A percentile compares a stretch with the other conserved stretches of the same genome.
Evolutionary conservation across 805 yeast genomes (phyloP).

Genomic region (Metschnikowia bowlesiae): DNA sequence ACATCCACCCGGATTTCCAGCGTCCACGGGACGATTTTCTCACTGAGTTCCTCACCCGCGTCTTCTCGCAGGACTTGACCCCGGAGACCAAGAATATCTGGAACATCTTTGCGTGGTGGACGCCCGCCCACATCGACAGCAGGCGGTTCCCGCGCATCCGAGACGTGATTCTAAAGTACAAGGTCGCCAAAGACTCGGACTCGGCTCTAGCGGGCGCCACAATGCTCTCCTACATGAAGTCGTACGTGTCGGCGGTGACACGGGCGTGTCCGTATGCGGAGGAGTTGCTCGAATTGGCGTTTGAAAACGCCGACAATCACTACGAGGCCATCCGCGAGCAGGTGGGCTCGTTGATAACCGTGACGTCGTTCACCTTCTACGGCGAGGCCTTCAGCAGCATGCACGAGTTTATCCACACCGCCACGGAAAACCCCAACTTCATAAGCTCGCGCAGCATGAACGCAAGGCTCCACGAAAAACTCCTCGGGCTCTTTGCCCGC

Average conservation of each 20-base stretch:
- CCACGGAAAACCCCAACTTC: conserved; percentile 14
- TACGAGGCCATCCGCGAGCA: conserved; percentile 69
- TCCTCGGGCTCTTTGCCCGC: conserved; percentile 40
- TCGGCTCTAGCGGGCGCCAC: conserved; percentile 65
- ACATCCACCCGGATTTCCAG: conserved; percentile 31
- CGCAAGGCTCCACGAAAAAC: conserved; percentile 23
- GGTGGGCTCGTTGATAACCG: conserved; percentile 57
- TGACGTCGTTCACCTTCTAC: conserved; percentile 38
- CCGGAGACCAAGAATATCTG: conserved; percentile 74
- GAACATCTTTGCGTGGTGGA: conserved; percentile 73
- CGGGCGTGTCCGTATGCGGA: conserved; percentile 55
- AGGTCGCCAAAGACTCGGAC: conserved; percentile 47
- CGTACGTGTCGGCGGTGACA: conserved; percentile 45
- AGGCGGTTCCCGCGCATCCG: conserved; percentile 60
- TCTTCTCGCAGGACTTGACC: conserved; percentile 56
- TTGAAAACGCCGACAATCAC: conserved; percentile 55
- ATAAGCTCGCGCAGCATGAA: conserved; percentile 13
- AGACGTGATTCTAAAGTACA: conserved; percentile 42
- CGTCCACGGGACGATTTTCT: conserved; percentile 44
- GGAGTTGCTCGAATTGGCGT: conserved; percentile 38
- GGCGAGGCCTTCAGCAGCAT: conserved; percentile 39
- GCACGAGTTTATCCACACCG: conserved; percentile 36
- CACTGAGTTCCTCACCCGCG: conserved; percentile 37
- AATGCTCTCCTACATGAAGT: conserved; percentile 50
- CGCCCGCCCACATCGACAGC: conserved; percentile 59